Evolutionary conservation across 164 flowering plant genomes (phyloP).

Genomic region (Aristolochia contorta): DNA sequence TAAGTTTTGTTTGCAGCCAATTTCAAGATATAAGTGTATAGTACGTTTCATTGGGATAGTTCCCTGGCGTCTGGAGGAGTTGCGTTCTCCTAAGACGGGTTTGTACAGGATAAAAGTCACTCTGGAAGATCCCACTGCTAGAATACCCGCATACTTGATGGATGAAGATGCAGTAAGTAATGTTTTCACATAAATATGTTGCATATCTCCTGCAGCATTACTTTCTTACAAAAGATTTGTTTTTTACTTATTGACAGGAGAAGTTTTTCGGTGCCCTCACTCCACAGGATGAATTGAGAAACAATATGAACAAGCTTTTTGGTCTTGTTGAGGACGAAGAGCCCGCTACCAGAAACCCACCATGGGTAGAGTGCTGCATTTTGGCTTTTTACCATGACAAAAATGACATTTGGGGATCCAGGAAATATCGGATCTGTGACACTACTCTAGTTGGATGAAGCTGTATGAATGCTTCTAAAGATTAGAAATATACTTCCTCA

Average conservation of each 20-base stretch:
- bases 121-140: conserved; percentile 79
- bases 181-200: not conserved
- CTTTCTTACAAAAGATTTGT: not conserved
- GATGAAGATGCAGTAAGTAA: conserved; percentile 86
- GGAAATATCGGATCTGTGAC: conserved; percentile 35
- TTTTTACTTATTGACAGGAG: conserved; percentile 23
- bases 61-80: conserved; percentile 20
- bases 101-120: conserved; percentile 53
- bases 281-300: conserved; percentile 17
- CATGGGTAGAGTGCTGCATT: conserved; percentile 44
- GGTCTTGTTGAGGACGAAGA: conserved; percentile 24
- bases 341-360: conserved; percentile 41
- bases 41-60: conserved; percentile 22
- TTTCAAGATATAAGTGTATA: conserved; percentile 18
- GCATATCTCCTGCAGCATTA: not conserved
- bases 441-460: conserved; percentile 23
- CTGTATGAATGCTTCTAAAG: too few relatives aligned
- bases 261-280: conserved; percentile 40
- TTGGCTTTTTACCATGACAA: conserved; percentile 36
- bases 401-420: conserved; percentile 35
- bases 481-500: too few relatives aligned
- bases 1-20: conserved; percentile 11
- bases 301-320: conserved; percentile 38
- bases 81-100: conserved; percentile 14
- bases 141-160: conserved; percentile 59